Percentiles rank a stretch among this genome's conserved stretches.
phyloP scores from a whole-genome alignment of 202 grass and related monocot species.

The Cymbopogon flexuosus region DNA sequence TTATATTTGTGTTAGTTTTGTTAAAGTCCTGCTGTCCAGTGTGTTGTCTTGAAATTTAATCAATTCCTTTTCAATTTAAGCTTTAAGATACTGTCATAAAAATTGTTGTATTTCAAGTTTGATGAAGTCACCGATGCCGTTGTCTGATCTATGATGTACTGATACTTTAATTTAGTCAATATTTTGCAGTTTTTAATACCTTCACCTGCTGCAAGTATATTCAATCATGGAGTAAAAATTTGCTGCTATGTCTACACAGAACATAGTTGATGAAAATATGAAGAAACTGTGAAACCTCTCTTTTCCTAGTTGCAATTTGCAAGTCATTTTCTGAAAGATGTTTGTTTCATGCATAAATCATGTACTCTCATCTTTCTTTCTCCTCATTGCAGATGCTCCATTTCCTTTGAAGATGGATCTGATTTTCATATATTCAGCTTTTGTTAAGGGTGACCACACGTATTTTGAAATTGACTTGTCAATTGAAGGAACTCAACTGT shows the following conservation, averaged over 20 bases:
- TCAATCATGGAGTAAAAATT: neutral
- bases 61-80: neutral
- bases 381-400: constrained; percentile 51
- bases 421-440: constrained; percentile 86
- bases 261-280: neutral
- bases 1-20: constrained; percentile 21
- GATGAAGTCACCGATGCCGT: neutral
- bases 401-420: constrained; percentile 67
- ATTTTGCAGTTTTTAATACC: neutral
- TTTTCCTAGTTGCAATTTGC: neutral
- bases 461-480: constrained; percentile 62
- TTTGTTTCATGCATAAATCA: neutral
- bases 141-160: constrained; percentile 17
- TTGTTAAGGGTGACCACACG: constrained; percentile 85
- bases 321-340: neutral
- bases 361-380: constrained; percentile 6
- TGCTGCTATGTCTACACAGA: neutral
- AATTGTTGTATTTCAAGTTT: constrained; percentile 18
- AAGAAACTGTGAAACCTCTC: constrained; percentile 14
- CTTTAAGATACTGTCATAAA: neutral
- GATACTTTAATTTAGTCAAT: neutral
- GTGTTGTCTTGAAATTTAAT: neutral
- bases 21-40: neutral
- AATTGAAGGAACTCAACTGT: constrained; percentile 62
- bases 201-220: neutral